phyloP scores from a whole-genome alignment of 495 filamentous ascomycete species.

The Beverwykella pulmonaria region DNA sequence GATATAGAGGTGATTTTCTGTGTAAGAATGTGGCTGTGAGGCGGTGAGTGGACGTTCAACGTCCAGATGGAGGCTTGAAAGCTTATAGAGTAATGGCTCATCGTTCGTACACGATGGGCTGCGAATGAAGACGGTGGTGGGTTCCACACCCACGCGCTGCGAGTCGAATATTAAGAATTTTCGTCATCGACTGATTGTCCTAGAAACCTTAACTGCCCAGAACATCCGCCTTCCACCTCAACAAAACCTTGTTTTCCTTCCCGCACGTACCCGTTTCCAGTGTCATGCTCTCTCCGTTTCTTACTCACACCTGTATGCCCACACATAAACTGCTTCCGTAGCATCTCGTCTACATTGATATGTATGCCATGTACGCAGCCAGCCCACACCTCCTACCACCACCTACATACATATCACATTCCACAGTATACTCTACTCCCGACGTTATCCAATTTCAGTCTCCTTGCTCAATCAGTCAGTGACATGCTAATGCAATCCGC shows the following conservation, averaged over 20 bases:
- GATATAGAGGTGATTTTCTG: not conserved
- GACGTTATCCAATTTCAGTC: not conserved
- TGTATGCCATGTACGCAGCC: not conserved
- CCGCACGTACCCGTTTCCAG: too few species aligned
- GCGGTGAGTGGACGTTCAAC: not conserved
- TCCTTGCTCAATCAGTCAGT: not conserved
- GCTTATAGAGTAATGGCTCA: slow-evolving; percentile 15
- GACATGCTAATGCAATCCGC: too few species aligned
- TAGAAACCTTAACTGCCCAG: not conserved
- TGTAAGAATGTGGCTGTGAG: not conserved
- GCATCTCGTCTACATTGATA: not conserved
- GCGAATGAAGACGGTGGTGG: not conserved
- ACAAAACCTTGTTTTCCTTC: too few species aligned
- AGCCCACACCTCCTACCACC: not conserved
- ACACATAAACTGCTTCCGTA: not conserved
- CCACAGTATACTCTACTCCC: too few species aligned
- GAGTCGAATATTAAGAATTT: not conserved
- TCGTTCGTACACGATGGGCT: slow-evolving; percentile 3
- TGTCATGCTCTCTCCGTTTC: not conserved
- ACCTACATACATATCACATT: not conserved
- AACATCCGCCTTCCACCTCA: too few species aligned
- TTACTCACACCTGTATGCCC: not conserved
- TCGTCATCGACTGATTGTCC: not conserved
- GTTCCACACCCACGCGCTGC: slow-evolving; percentile 5
- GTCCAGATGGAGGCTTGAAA: not conserved